Percentiles rank a stretch among this genome's conserved stretches.
phyloP scores from a whole-genome alignment of 805 yeast genomes.

The Zygosaccharomyces lentus region DNA sequence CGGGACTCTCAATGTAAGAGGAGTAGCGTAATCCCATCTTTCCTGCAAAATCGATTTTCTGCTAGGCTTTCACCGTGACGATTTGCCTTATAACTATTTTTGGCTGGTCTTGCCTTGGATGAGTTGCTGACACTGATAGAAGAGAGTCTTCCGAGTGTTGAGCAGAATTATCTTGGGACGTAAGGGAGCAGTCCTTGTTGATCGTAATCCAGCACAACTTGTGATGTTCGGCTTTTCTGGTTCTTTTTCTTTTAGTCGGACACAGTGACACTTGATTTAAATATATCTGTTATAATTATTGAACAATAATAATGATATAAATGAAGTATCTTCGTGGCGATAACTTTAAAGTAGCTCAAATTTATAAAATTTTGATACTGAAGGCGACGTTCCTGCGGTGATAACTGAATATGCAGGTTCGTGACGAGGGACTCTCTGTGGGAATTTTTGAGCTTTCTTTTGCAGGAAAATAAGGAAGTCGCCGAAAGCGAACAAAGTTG shows the following conservation, averaged over 20 bases:
- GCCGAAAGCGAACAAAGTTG: too few species aligned
- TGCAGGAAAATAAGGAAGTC: too few species aligned
- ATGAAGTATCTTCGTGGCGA: background rate
- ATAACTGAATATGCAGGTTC: too few species aligned
- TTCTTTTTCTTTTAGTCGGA: conserved; percentile 6
- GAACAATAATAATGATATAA: background rate
- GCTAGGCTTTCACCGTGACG: background rate
- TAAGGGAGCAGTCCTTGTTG: conserved; percentile 7
- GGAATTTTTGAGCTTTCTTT: too few species aligned
- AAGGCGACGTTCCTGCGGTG: too few species aligned
- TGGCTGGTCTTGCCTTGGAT: background rate
- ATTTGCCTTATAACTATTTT: background rate
- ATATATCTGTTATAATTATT: background rate
- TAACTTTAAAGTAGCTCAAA: background rate
- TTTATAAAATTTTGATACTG: too few species aligned
- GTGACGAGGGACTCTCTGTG: too few species aligned
- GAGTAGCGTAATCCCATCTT: conserved; percentile 30
- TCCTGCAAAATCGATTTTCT: background rate
- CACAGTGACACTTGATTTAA: conserved; percentile 2
- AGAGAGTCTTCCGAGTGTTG: background rate
- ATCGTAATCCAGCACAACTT: conserved; percentile 1
- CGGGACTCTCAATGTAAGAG: conserved; percentile 26
- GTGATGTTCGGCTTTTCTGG: conserved; percentile 12
- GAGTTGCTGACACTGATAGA: background rate
- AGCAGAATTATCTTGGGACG: background rate